These are phyloP conservation scores for Scenedesmus sp. DNA, from an alignment of 163 green algal species.

Conservation along the genomic window DNA sequence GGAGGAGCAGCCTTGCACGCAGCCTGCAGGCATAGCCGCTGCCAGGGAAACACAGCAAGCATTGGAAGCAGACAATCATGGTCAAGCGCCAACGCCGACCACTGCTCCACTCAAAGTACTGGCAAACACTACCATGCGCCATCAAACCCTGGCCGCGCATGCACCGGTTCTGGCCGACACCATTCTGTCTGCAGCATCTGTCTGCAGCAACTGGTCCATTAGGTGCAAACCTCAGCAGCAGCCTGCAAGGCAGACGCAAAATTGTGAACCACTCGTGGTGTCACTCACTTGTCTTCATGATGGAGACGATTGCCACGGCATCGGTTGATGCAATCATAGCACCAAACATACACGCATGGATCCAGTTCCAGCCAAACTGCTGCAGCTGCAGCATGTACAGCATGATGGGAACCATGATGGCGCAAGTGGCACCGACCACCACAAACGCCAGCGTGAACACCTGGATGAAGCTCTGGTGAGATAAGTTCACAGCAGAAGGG, in stretches of 20 bases:
- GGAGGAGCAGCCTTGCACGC: too few relatives aligned
- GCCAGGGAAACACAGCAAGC: too few relatives aligned
- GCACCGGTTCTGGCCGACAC: too few relatives aligned
- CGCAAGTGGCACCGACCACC: conserved; percentile 82
- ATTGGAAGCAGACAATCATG: too few relatives aligned
- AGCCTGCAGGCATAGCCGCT: too few relatives aligned
- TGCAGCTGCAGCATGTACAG: conserved; percentile 87
- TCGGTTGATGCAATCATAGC: conserved; percentile 92
- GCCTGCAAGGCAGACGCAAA: background rate
- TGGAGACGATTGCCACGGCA: conserved; percentile 73
- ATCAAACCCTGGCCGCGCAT: too few relatives aligned
- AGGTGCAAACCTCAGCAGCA: background rate
- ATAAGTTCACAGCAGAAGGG: background rate
- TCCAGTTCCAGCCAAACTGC: conserved; percentile 77
- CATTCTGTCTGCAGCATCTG: too few relatives aligned
- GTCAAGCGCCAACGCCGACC: too few relatives aligned
- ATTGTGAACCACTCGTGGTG: background rate
- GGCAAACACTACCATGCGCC: too few relatives aligned
- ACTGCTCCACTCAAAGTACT: too few relatives aligned
- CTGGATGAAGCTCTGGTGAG: conserved; percentile 79
- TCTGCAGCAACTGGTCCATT: too few relatives aligned
- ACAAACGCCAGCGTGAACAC: conserved; percentile 90
- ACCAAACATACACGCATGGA: conserved; percentile 88
- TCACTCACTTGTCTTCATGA: conserved; percentile 56
- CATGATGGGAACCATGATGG: conserved; percentile 85